These are phyloP conservation scores for Ceratocystis destructans DNA, from an alignment of 2,329 filamentous ascomycete species.

Conservation along the genomic window DNA sequence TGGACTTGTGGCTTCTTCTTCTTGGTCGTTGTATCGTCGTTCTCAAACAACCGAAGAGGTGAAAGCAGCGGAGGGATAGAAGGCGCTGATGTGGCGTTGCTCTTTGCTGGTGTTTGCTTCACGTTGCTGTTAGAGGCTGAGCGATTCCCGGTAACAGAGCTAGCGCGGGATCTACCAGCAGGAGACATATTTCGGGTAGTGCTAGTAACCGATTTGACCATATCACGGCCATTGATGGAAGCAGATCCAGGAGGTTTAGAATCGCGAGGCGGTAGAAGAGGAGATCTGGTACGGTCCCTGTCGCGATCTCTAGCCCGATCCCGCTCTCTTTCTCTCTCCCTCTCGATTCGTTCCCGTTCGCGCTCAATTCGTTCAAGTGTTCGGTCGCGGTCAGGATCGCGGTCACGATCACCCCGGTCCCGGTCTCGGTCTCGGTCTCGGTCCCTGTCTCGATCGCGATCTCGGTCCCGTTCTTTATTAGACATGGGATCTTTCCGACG, in stretches of 20 bases:
- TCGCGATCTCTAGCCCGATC: neutral
- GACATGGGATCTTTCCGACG: conserved; percentile 6
- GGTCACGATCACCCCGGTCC: conserved; percentile 1
- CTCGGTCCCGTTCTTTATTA: conserved; percentile 10
- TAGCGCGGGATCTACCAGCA: conserved; percentile 27
- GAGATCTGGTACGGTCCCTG: conserved; percentile 12
- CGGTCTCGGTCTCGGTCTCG: conserved; percentile 4
- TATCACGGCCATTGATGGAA: conserved; percentile 28
- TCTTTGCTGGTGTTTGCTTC: conserved; percentile 21
- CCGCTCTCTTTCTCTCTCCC: neutral
- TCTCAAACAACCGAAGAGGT: conserved; percentile 32
- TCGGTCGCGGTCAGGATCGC: conserved; percentile 3
- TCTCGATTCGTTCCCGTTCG: conserved; percentile 16
- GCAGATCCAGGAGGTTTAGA: conserved; percentile 5
- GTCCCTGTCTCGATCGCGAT: conserved; percentile 11
- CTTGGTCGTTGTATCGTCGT: neutral
- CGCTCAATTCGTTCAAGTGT: neutral
- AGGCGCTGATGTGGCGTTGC: conserved; percentile 25
- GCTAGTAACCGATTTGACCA: conserved; percentile 25
- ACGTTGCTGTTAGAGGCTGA: neutral
- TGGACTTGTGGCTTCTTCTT: conserved; percentile 1
- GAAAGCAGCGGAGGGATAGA: conserved; percentile 40
- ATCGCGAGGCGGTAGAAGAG: conserved; percentile 6
- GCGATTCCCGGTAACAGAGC: conserved; percentile 28
- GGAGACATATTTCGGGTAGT: conserved; percentile 26